These are phyloP conservation scores for Solanum chmielewskii DNA, from an alignment of 257 asterid species.

Conservation along the genomic window DNA sequence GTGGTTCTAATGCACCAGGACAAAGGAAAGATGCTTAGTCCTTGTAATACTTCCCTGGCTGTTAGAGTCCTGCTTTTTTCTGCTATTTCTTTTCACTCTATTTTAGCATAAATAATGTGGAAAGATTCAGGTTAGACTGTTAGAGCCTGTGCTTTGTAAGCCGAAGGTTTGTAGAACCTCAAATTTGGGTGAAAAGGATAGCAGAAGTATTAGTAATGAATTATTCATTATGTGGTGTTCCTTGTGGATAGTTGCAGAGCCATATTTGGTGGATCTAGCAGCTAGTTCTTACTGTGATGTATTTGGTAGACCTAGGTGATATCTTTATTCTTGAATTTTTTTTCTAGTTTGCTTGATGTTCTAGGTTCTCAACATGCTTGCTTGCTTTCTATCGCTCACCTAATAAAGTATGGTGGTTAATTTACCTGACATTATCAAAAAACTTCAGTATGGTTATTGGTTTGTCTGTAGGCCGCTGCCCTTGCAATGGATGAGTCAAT, in stretches of 20 bases:
- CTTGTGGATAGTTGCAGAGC: neutral
- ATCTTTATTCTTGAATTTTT: neutral
- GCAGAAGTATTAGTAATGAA: neutral
- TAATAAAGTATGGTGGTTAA: neutral
- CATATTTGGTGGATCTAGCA: neutral
- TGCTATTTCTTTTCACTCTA: neutral
- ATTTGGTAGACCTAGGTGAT: neutral
- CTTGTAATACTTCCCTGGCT: neutral
- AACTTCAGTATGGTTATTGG: neutral
- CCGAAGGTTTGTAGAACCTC: neutral
- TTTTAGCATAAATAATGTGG: neutral
- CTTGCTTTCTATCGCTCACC: neutral
- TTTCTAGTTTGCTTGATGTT: neutral
- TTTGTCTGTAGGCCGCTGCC: slow-evolving; percentile 70
- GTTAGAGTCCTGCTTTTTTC: neutral
- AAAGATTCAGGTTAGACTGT: neutral
- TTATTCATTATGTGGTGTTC: neutral
- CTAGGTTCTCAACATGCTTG: neutral
- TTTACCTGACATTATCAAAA: neutral
- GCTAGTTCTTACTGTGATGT: neutral
- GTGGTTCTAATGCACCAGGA: neutral
- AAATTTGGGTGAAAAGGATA: neutral
- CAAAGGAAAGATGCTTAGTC: neutral
- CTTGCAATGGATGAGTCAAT: slow-evolving; percentile 93
- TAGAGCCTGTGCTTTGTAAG: neutral